phyloP scores from a whole-genome alignment of 2,329 filamentous ascomycete genomes.

The Penicillium sp. region DNA sequence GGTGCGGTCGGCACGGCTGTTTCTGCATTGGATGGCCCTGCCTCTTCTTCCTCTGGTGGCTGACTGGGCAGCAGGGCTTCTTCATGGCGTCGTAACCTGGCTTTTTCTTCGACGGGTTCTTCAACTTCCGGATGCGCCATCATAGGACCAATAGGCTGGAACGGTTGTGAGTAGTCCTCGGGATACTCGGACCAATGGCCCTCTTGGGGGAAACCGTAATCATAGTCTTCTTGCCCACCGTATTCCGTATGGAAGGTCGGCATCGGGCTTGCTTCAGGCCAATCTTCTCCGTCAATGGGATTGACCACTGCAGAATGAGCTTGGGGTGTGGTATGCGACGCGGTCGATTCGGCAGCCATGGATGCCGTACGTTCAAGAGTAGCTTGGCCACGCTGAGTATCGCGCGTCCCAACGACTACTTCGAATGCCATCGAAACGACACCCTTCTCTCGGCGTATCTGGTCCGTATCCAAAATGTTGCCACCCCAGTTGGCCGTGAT shows the following conservation, averaged over 20 bases:
- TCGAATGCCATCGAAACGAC: conserved; percentile 89
- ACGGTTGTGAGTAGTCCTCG: conserved; percentile 34
- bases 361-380: conserved; percentile 41
- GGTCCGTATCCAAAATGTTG: conserved; percentile 84
- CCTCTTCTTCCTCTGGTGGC: conserved; percentile 61
- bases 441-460: conserved; percentile 84
- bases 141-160: conserved; percentile 33
- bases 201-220: conserved; percentile 36
- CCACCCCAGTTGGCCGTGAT: conserved; percentile 54
- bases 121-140: conserved; percentile 60
- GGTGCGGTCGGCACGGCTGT: conserved; percentile 52
- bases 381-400: conserved; percentile 67
- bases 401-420: conserved; percentile 82
- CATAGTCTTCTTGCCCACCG: conserved; percentile 30
- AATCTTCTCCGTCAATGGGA: conserved; percentile 37
- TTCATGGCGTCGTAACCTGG: conserved; percentile 78
- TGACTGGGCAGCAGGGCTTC: conserved; percentile 80
- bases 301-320: conserved; percentile 18
- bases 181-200: conserved; percentile 38
- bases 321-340: conserved; percentile 26
- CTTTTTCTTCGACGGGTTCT: conserved; percentile 76
- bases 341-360: conserved; percentile 39
- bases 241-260: conserved; percentile 31
- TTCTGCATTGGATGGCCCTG: conserved; percentile 54
- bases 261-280: conserved; percentile 34